A percentile compares a stretch with the other conserved stretches of the same genome.
Evolutionary conservation across 192 early-diverging fungal genomes (phyloP).

Genomic region (Funneliformis geosporum): DNA sequence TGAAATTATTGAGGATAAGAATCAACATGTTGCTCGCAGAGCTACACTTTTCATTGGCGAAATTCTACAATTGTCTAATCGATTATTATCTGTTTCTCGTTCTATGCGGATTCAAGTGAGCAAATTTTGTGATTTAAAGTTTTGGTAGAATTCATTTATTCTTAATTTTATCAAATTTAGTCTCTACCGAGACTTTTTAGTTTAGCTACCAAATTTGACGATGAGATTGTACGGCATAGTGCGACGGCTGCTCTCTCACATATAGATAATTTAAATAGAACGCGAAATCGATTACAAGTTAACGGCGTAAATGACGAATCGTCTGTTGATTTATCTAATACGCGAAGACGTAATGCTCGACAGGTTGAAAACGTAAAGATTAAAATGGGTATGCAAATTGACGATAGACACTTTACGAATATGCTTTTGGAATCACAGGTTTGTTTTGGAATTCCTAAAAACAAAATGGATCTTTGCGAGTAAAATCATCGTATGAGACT

Average conservation of each 20-base stretch:
- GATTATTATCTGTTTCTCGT: conserved; percentile 63
- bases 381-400: conserved; percentile 31
- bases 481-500: too few relatives aligned
- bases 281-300: conserved; percentile 40
- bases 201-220: conserved; percentile 73
- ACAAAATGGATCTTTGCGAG: background rate
- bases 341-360: conserved; percentile 27
- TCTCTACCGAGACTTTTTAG: conserved; percentile 72
- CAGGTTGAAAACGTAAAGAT: conserved; percentile 29
- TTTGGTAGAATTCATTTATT: background rate
- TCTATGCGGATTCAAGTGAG: conserved; percentile 54
- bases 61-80: conserved; percentile 69
- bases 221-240: conserved; percentile 71
- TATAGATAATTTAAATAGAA: conserved; percentile 67
- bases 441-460: background rate
- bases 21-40: conserved; percentile 60
- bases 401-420: conserved; percentile 51
- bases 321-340: background rate
- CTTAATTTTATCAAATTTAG: conserved; percentile 39
- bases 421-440: conserved; percentile 74
- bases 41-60: conserved; percentile 76
- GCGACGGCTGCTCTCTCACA: conserved; percentile 73
- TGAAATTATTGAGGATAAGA: conserved; percentile 63
- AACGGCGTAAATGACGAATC: conserved; percentile 14
- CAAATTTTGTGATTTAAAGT: background rate